Conservation (phyloP, 495 filamentous ascomycete species). For the Cercophora sp. region DNA sequence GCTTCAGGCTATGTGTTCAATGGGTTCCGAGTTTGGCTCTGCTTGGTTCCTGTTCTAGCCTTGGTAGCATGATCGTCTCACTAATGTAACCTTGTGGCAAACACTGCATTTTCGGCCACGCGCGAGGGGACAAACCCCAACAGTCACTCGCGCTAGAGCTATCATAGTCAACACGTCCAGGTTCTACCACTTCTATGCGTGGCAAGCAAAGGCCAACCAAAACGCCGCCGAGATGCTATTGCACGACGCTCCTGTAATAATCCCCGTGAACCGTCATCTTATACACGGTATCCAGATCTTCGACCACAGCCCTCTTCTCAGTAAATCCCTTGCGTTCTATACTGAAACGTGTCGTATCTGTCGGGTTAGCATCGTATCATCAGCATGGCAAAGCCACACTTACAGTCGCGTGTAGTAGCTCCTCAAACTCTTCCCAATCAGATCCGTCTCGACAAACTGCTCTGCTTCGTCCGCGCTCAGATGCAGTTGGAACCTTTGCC, state of each 20-base stretch:
- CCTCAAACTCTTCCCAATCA: conserved; percentile 65
- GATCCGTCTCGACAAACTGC: conserved; percentile 65
- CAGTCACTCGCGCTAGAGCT: no score
- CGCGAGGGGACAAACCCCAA: no score
- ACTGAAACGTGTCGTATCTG: conserved; percentile 77
- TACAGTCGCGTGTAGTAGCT: conserved; percentile 75
- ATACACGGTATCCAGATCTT: neutral
- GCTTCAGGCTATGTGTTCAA: no score
- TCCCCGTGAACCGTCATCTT: no score
- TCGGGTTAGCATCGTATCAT: conserved; percentile 8
- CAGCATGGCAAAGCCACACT: conserved; percentile 23
- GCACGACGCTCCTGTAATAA: no score
- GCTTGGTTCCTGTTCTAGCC: no score
- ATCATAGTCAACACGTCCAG: no score
- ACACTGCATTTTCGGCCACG: no score
- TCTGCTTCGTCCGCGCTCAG: conserved; percentile 70
- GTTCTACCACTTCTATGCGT: no score
- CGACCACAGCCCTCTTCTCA: conserved; percentile 23
- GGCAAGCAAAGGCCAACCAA: neutral
- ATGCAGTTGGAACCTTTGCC: conserved; percentile 67
- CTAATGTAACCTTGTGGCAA: no score
- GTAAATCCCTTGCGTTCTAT: conserved; percentile 76
- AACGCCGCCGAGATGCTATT: conserved; percentile 2
- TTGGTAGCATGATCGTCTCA: no score
- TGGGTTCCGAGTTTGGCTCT: no score